Percentiles rank a stretch among this genome's conserved stretches.
Evolutionary conservation across 352 stramenopile species (phyloP).

Genomic region (Phytophthora hibernalis): DNA sequence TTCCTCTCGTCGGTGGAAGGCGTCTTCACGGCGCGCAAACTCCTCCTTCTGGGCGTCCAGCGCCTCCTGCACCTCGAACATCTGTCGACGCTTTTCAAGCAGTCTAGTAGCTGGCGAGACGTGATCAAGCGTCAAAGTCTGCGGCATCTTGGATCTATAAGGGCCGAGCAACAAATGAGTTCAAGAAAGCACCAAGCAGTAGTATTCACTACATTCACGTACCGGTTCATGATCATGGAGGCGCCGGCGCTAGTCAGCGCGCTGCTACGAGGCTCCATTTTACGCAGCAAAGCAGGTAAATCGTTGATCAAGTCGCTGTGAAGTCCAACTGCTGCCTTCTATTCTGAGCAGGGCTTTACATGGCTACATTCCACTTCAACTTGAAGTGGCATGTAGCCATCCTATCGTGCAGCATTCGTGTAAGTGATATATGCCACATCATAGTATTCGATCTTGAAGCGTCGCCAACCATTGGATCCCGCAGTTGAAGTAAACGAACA

Average conservation of each 20-base stretch:
- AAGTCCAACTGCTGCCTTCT: not conserved
- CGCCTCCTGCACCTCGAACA: constrained; percentile 96
- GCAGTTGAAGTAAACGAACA: too few species aligned
- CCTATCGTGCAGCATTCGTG: constrained; percentile 1
- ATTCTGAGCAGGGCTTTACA: too few species aligned
- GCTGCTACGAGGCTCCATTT: constrained; percentile 63
- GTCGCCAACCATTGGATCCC: constrained; percentile 10
- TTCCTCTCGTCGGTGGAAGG: constrained; percentile 94
- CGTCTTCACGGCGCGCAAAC: constrained; percentile 90
- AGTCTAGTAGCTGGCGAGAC: constrained; percentile 93
- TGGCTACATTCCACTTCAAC: constrained; percentile 31
- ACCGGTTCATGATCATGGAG: constrained; percentile 79
- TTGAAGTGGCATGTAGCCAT: constrained; percentile 14
- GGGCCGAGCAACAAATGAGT: not conserved
- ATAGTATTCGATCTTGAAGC: constrained; percentile 21
- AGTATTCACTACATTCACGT: not conserved
- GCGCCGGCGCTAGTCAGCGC: constrained; percentile 66
- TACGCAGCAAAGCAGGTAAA: not conserved
- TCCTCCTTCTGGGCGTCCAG: constrained; percentile 95
- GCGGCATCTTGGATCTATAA: constrained; percentile 66
- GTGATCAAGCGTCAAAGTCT: constrained; percentile 93
- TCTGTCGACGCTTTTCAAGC: constrained; percentile 94
- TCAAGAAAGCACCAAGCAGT: not conserved
- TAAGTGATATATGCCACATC: not conserved
- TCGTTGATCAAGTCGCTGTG: not conserved